These are phyloP conservation scores for Bruguiera parviflora DNA, from an alignment of 345 rosid species.

Conservation along the genomic window DNA sequence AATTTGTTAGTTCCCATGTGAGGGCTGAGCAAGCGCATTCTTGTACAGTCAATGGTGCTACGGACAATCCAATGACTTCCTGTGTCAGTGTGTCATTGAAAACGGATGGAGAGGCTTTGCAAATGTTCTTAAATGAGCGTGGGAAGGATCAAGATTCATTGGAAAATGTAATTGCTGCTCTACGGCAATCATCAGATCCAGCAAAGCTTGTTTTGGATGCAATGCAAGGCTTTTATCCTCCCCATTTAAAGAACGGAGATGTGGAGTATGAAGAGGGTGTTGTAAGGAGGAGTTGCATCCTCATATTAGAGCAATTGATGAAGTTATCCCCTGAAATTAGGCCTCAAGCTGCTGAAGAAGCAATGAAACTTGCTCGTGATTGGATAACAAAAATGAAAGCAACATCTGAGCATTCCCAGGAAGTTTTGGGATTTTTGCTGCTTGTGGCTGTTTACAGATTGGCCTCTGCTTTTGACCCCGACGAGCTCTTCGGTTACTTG, in stretches of 20 bases:
- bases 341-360: constrained; percentile 35
- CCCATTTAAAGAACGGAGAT: constrained; percentile 25
- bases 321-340: constrained; percentile 32
- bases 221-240: constrained; percentile 41
- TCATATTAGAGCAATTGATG: constrained; percentile 48
- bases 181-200: constrained; percentile 42
- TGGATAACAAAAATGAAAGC: constrained; percentile 26
- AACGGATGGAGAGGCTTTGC: constrained; percentile 42
- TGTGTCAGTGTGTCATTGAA: constrained; percentile 7
- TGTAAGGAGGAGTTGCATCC: constrained; percentile 41
- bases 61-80: neutral
- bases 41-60: neutral
- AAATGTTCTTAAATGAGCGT: constrained; percentile 44
- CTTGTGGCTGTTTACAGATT: constrained; percentile 41
- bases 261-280: constrained; percentile 26
- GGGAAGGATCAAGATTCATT: constrained; percentile 30
- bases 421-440: constrained; percentile 36
- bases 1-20: constrained; percentile 5
- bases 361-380: constrained; percentile 31
- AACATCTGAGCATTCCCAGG: constrained; percentile 19
- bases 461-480: constrained; percentile 23
- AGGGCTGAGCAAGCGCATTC: constrained; percentile 17
- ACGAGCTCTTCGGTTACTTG: constrained; percentile 31
- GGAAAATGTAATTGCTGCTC: constrained; percentile 17
- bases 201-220: constrained; percentile 60